Conservation (phyloP, 805 yeast species). For the Nakazawaea populi region DNA sequence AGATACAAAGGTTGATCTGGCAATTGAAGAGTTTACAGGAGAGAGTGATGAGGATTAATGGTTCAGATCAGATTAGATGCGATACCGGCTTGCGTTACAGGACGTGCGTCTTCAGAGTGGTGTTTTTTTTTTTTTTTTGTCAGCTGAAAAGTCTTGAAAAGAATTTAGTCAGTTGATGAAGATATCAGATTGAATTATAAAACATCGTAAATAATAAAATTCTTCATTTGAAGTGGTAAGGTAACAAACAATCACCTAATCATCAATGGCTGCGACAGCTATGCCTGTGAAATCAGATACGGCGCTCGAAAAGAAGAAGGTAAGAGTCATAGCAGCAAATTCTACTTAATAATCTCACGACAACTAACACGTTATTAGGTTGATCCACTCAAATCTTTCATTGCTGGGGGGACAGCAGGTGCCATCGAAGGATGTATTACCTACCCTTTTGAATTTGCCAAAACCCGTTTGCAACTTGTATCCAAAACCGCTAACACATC, state of each 20-base stretch:
- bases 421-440: slow-evolving; percentile 91
- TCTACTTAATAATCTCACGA: no score
- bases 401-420: slow-evolving; percentile 96
- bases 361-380: slow-evolving; percentile 24
- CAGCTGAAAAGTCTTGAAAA: no score
- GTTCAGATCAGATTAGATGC: neutral
- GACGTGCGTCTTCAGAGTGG: neutral
- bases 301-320: no score
- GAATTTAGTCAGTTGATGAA: no score
- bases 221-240: no score
- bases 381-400: slow-evolving; percentile 75
- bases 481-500: slow-evolving; percentile 60
- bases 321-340: no score
- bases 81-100: slow-evolving; percentile 4
- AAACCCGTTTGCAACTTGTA: slow-evolving; percentile 82
- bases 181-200: no score
- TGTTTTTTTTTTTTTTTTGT: neutral
- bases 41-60: slow-evolving; percentile 15
- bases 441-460: slow-evolving; percentile 96
- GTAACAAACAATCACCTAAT: no score
- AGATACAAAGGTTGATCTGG: slow-evolving; percentile 8
- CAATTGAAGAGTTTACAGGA: slow-evolving; percentile 12
- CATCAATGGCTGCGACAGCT: no score
- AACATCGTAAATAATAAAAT: no score
- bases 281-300: no score